These are phyloP conservation scores for Zoysia matrella DNA, from an alignment of 202 grass and related monocot species.

Conservation along the genomic window DNA sequence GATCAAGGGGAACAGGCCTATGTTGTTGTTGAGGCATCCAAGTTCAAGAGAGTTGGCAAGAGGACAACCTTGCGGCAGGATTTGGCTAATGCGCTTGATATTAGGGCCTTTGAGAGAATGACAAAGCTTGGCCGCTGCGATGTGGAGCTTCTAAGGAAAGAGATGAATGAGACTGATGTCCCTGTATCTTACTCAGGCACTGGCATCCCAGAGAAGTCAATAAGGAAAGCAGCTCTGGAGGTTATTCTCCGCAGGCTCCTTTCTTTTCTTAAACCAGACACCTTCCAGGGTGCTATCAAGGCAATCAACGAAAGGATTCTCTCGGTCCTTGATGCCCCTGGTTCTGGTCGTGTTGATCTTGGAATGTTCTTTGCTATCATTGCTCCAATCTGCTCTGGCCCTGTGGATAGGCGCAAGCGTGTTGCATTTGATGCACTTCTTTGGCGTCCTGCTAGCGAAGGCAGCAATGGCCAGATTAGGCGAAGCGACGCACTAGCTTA, in stretches of 20 bases:
- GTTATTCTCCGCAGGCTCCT: constrained; percentile 87
- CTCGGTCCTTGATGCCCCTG: constrained; percentile 77
- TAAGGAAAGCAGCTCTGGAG: constrained; percentile 90
- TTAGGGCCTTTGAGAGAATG: constrained; percentile 83
- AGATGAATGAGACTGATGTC: constrained; percentile 96
- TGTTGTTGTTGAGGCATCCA: constrained; percentile 86
- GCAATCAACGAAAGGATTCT: constrained; percentile 93
- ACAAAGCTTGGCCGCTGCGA: constrained; percentile 78
- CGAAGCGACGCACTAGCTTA: constrained; percentile 83
- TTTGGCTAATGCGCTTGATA: constrained; percentile 92
- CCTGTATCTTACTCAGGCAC: constrained; percentile 89
- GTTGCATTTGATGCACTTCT: constrained; percentile 88
- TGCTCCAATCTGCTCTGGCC: constrained; percentile 80
- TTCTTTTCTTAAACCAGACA: constrained; percentile 90
- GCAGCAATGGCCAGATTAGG: constrained; percentile 64
- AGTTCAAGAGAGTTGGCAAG: constrained; percentile 81
- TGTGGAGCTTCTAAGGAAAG: constrained; percentile 76
- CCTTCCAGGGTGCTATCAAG: constrained; percentile 90
- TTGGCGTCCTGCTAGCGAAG: constrained; percentile 86
- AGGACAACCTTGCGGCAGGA: constrained; percentile 84
- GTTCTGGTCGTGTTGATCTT: constrained; percentile 84
- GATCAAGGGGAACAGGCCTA: constrained; percentile 61
- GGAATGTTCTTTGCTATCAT: constrained; percentile 95
- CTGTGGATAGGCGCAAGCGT: constrained; percentile 72
- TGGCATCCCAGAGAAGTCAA: constrained; percentile 81